Evolutionary conservation across 441 rosid species (phyloP), one percentile per base, ranked within the genome.

Genomic region (Arabidopsis hybrid): DNA sequence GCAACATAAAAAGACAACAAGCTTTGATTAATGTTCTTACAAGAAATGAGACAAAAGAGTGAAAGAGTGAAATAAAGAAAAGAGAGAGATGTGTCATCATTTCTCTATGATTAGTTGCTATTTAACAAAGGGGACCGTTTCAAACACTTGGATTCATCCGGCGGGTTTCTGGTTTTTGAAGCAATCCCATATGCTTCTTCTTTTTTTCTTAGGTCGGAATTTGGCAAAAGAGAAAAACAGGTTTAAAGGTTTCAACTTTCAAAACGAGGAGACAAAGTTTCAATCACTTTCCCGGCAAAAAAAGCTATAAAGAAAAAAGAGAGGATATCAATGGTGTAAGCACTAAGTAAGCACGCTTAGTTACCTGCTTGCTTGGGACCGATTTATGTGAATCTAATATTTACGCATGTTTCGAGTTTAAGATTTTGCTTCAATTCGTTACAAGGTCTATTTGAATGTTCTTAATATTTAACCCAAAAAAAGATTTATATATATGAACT

Each of bases 51-150:
- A 89, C 93, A 85, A 85, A 77, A 70, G 49, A 71, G 72, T 58
- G 72, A 67, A 70, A 43, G 67, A 55, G n/a, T 60, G 68, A 26
- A 60, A 75, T 67, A 66, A 68, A 61, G 43, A 21, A 50, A 13
- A 12, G 76, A 64, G 56, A 17, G 57, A 35, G 76, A 59, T 61
- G 53, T 47, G 80, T 81, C 83, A 88, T 92, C 81, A 92, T 90
- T 75, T 43, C 76, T 71, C 7, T 72, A 92, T 88, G 92, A 92
- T 92, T 82, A 84, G 88, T 80, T 72, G 84, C 83, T 85, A 51
- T 77, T 65, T 65, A 5, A 4, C 18, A 40, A 64, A 60, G 76
- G 80, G 76, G 76, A 77, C 80, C 76, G 72, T 71, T 77, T 58
- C 16, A 42, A 65, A 59, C 57, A 76, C 21, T 65, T 77, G 69